Evolutionary conservation across 768 basidiomycete genomes (phyloP).

Genomic region (Naganishia vaughanmartiniae): DNA sequence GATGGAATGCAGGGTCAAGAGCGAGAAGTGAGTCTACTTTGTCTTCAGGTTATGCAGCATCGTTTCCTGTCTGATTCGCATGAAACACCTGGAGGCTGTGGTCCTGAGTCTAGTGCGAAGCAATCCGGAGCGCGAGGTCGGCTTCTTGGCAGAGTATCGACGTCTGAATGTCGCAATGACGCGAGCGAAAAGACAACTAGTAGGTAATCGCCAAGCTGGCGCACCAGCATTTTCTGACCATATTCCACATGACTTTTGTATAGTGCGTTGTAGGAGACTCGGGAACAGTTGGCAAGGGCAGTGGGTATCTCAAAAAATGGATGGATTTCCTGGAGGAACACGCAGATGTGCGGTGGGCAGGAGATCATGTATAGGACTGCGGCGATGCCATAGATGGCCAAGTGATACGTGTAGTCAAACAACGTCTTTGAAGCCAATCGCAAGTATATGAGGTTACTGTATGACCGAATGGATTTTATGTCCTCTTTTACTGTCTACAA

Average conservation of each 20-base stretch:
- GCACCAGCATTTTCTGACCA: background rate
- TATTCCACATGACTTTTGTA: background rate
- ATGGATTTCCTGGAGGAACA: constrained; percentile 82
- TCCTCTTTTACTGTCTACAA: too few relatives aligned
- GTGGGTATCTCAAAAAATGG: constrained; percentile 82
- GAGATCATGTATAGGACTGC: constrained; percentile 39
- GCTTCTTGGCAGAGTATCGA: constrained; percentile 88
- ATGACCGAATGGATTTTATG: too few relatives aligned
- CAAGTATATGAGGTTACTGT: too few relatives aligned
- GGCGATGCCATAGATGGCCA: too few relatives aligned
- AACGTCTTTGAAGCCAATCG: too few relatives aligned
- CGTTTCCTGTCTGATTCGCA: constrained; percentile 52
- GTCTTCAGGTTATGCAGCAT: background rate
- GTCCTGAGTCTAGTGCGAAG: constrained; percentile 89
- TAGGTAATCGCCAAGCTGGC: constrained; percentile 53
- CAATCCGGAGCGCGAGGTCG: constrained; percentile 82
- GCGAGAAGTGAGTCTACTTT: constrained; percentile 41
- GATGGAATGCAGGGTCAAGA: constrained; percentile 98
- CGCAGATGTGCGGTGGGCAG: constrained; percentile 85
- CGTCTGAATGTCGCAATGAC: constrained; percentile 78
- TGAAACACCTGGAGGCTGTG: constrained; percentile 60
- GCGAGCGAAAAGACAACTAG: constrained; percentile 79
- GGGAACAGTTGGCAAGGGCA: constrained; percentile 80
- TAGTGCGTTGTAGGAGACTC: constrained; percentile 94
- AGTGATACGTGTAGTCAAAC: too few relatives aligned